These are phyloP conservation scores for Aphanomyces astaci DNA, from an alignment of 352 stramenopile species.

Conservation along the genomic window DNA sequence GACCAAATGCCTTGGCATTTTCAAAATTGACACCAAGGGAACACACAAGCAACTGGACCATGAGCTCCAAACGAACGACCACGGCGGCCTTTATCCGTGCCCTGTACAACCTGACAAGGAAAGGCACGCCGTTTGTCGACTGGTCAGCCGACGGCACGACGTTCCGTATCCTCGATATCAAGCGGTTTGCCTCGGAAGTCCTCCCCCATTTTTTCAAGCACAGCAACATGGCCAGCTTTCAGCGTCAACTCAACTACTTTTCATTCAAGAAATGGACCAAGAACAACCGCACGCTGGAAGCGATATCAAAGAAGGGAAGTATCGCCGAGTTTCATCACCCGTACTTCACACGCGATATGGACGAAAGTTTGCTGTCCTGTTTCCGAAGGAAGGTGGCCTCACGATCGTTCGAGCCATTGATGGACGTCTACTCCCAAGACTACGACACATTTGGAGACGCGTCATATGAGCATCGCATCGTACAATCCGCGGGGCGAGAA, in stretches of 20 bases:
- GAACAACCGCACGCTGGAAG: neutral
- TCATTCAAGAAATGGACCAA: conserved; percentile 24
- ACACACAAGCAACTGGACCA: neutral
- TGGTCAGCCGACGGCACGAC: conserved; percentile 5
- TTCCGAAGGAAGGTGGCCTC: neutral
- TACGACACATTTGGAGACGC: neutral
- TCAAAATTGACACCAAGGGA: neutral
- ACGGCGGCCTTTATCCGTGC: neutral
- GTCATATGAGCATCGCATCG: neutral
- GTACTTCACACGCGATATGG: conserved; percentile 2
- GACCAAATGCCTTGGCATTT: too few relatives aligned
- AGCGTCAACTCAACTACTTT: conserved; percentile 26
- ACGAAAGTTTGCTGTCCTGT: neutral
- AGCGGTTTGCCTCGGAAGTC: conserved; percentile 15
- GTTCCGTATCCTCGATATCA: conserved; percentile 20
- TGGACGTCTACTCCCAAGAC: neutral
- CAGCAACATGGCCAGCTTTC: conserved; percentile 24
- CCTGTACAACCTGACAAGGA: conserved; percentile 1
- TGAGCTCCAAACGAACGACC: neutral
- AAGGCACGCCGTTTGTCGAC: conserved; percentile 7
- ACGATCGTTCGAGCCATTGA: neutral
- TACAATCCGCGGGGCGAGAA: neutral
- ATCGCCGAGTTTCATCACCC: conserved; percentile 13
- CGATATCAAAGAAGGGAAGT: neutral
- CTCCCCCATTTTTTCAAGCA: conserved; percentile 25